Conservation (phyloP, 768 basidiomycete genomes). For the Trametes elegans region DNA sequence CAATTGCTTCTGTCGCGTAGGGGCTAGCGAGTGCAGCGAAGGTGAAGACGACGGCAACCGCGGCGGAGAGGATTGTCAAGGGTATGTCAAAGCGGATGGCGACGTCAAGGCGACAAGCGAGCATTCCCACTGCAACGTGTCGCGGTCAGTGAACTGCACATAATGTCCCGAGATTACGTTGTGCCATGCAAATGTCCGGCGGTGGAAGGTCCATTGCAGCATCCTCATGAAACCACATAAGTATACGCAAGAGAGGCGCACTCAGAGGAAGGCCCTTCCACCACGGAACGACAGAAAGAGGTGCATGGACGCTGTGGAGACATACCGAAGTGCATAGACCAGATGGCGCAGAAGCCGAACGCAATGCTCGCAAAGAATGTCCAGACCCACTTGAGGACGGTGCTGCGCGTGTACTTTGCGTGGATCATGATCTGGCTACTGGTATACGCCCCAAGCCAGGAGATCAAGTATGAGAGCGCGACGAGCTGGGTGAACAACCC, state of each 20-base stretch:
- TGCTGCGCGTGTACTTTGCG: constrained; percentile 27
- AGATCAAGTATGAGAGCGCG: constrained; percentile 29
- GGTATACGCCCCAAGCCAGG: constrained; percentile 32
- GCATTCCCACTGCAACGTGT: constrained; percentile 27
- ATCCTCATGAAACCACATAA: too few relatives aligned
- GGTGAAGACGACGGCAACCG: constrained; percentile 29
- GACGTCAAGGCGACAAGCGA: constrained; percentile 29
- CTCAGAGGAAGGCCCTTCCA: background rate
- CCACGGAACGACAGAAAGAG: background rate
- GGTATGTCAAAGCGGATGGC: constrained; percentile 22
- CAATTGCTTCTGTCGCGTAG: constrained; percentile 23
- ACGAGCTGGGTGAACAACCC: constrained; percentile 21
- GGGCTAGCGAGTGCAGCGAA: constrained; percentile 27
- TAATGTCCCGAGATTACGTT: too few relatives aligned
- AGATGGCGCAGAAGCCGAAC: constrained; percentile 30
- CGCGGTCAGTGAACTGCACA: background rate
- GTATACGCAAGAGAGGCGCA: background rate
- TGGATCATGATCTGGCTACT: constrained; percentile 32
- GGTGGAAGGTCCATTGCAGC: too few relatives aligned
- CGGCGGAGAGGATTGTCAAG: constrained; percentile 27
- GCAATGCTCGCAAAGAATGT: constrained; percentile 28
- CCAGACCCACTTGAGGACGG: constrained; percentile 26
- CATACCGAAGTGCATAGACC: constrained; percentile 33
- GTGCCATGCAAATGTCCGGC: too few relatives aligned
- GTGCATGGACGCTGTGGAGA: background rate